phyloP scores from a whole-genome alignment of 768 basidiomycete species.

The Termitomyces sp. region DNA sequence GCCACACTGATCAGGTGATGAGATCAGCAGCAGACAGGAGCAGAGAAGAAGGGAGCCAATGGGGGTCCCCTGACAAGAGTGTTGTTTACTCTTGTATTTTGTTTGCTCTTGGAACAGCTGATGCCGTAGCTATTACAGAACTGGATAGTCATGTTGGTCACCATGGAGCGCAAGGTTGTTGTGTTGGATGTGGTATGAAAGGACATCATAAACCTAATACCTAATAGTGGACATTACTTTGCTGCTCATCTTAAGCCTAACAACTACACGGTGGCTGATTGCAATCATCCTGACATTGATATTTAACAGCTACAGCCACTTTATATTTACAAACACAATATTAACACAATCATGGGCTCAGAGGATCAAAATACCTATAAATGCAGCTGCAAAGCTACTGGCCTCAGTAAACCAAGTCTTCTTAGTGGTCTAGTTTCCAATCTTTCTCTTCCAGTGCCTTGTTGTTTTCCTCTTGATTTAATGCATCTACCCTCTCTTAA shows the following conservation, averaged over 20 bases:
- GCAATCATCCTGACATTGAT: not conserved
- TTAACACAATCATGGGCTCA: not conserved
- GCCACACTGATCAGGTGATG: too few relatives aligned
- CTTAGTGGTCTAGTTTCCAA: too few relatives aligned
- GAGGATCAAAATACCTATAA: slow-evolving; percentile 43
- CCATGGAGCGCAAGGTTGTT: not conserved
- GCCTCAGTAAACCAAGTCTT: too few relatives aligned
- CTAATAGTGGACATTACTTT: not conserved
- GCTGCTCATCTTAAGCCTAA: not conserved
- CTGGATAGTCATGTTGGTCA: not conserved
- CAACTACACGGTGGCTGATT: not conserved
- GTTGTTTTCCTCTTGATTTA: too few relatives aligned
- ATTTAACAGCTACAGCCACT: not conserved
- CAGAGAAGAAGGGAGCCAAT: too few relatives aligned
- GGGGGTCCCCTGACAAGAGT: too few relatives aligned
- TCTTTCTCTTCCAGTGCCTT: not conserved
- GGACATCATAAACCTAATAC: not conserved
- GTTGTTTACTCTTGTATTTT: not conserved
- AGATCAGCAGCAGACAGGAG: too few relatives aligned
- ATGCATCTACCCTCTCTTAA: not conserved
- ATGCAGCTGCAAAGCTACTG: not conserved
- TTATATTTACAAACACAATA: not conserved
- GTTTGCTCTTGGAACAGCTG: not conserved
- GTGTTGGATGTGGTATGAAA: too few relatives aligned
- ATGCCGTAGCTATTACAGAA: not conserved